These are phyloP conservation scores for Suhomyces panamericanus DNA, from an alignment of 1,139 yeast genomes.

Conservation along the genomic window DNA sequence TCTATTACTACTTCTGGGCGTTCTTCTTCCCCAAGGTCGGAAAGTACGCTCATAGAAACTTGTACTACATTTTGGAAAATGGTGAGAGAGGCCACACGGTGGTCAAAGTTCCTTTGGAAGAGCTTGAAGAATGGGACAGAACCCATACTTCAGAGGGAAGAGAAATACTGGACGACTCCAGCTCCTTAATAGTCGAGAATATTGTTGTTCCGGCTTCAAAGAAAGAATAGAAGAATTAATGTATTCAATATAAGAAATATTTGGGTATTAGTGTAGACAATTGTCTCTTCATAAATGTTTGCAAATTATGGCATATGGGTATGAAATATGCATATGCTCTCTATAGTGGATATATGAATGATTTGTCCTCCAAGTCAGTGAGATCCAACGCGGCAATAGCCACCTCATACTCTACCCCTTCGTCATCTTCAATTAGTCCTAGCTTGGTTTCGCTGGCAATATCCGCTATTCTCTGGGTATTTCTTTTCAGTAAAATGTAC, in stretches of 20 bases:
- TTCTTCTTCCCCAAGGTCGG: constrained; percentile 35
- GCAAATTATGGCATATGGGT: too few species aligned
- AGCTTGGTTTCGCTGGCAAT: constrained; percentile 13
- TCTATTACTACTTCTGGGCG: constrained; percentile 39
- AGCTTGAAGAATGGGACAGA: constrained; percentile 35
- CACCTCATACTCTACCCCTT: constrained; percentile 32
- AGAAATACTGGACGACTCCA: constrained; percentile 7
- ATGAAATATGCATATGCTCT: too few species aligned
- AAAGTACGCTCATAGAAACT: constrained; percentile 33
- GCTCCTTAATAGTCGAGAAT: constrained; percentile 11
- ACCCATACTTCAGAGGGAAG: constrained; percentile 22
- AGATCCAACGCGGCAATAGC: constrained; percentile 43
- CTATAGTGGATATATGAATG: constrained; percentile 41
- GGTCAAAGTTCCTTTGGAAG: constrained; percentile 31
- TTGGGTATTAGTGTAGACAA: neutral
- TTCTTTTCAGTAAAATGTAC: constrained; percentile 38
- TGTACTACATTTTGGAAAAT: constrained; percentile 30
- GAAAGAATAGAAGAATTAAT: constrained; percentile 1
- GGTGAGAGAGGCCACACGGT: constrained; percentile 45
- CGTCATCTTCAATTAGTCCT: constrained; percentile 28
- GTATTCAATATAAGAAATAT: neutral
- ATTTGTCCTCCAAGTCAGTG: constrained; percentile 48
- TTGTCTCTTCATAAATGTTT: neutral
- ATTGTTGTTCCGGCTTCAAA: constrained; percentile 1
- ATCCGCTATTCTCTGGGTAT: constrained; percentile 28